Evolutionary conservation across 768 basidiomycete genomes (phyloP).

Genomic region (Grammothele lineata): DNA sequence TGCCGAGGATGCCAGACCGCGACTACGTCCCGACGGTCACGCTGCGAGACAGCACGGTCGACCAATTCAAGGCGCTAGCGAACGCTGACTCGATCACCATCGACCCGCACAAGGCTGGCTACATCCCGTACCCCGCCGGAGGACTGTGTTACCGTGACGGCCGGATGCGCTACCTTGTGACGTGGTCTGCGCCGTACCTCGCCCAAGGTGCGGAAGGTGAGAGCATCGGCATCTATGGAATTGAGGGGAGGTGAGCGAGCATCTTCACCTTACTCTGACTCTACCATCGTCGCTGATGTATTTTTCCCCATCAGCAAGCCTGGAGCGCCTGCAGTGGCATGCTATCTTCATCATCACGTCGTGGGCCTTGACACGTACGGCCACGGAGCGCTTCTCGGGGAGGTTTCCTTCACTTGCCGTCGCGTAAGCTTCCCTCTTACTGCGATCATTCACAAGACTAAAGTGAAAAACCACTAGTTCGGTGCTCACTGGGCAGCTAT

Average conservation of each 20-base stretch:
- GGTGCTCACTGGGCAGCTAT: constrained; percentile 40
- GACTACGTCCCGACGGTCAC: constrained; percentile 26
- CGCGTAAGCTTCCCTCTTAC: constrained; percentile 24
- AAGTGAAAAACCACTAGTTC: no score
- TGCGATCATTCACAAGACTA: no score
- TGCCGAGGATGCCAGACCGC: no score
- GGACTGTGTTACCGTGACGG: constrained; percentile 37
- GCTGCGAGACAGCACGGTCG: constrained; percentile 25
- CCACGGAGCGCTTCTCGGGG: constrained; percentile 36
- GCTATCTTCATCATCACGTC: constrained; percentile 34
- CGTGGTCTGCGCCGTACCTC: constrained; percentile 33
- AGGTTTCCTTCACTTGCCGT: constrained; percentile 32
- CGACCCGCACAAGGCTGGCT: constrained; percentile 42
- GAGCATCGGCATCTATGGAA: constrained; percentile 41
- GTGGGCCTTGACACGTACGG: constrained; percentile 38
- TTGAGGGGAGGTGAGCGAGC: constrained; percentile 41
- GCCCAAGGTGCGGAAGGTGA: constrained; percentile 24
- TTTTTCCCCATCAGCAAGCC: constrained; percentile 35
- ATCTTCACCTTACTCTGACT: no score
- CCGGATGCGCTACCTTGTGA: constrained; percentile 33
- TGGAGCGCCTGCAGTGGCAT: constrained; percentile 37
- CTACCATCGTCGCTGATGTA: no score
- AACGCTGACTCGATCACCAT: constrained; percentile 37
- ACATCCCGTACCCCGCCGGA: constrained; percentile 40
- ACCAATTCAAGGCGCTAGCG: constrained; percentile 25